phyloP scores from a whole-genome alignment of 495 filamentous ascomycete species.

The Corynascus novoguineensis region DNA sequence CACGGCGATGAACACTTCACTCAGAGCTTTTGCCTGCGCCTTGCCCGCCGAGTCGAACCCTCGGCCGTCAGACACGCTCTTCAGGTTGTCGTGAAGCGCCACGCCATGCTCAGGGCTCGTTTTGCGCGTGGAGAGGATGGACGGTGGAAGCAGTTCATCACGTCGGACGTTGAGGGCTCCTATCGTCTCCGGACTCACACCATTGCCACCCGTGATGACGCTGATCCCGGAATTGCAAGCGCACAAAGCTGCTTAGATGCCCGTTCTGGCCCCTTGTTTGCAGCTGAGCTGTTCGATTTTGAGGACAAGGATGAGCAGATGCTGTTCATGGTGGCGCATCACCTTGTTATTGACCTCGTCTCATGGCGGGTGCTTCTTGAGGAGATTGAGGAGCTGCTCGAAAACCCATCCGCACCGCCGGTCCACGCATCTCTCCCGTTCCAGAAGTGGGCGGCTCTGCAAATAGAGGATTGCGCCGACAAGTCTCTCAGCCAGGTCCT shows the following conservation, averaged over 20 bases:
- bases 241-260: slow-evolving; percentile 32
- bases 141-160: slow-evolving; percentile 24
- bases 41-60: slow-evolving; percentile 39
- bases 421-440: slow-evolving; percentile 40
- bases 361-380: slow-evolving; percentile 57
- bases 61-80: slow-evolving; percentile 38
- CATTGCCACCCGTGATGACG: neutral
- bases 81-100: slow-evolving; percentile 46
- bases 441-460: slow-evolving; percentile 45
- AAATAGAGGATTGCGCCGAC: slow-evolving; percentile 8
- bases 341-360: slow-evolving; percentile 57
- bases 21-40: slow-evolving; percentile 52
- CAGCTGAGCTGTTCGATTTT: slow-evolving; percentile 20
- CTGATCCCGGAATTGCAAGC: slow-evolving; percentile 11
- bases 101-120: slow-evolving; percentile 60
- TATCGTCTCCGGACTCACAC: slow-evolving; percentile 18
- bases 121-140: slow-evolving; percentile 30
- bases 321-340: slow-evolving; percentile 53
- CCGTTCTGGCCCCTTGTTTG: slow-evolving; percentile 34
- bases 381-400: slow-evolving; percentile 52
- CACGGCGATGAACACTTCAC: slow-evolving; percentile 56
- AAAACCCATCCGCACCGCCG: neutral
- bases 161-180: slow-evolving; percentile 12
- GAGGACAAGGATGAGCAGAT: slow-evolving; percentile 24
- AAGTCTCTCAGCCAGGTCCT: neutral